Conservation (phyloP, 306 rosid genomes). For the Cicer pinnatifidum region DNA sequence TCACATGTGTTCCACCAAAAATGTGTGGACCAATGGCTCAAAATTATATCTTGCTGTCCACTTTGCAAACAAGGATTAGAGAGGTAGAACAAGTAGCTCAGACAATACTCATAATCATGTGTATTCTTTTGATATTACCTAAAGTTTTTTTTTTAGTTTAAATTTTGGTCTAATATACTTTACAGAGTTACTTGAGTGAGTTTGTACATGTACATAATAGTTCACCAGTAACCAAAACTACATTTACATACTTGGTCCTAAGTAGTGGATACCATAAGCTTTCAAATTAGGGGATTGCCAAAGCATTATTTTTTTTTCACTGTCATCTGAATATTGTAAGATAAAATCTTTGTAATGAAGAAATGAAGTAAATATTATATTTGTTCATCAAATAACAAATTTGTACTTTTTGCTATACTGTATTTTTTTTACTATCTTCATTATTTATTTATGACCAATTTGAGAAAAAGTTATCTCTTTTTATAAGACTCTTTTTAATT, state of each 20-base stretch:
- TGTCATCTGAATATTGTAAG: conserved; percentile 35
- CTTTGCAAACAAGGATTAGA: conserved; percentile 90
- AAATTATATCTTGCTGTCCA: conserved; percentile 82
- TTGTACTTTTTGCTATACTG: background rate
- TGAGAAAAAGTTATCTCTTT: no score
- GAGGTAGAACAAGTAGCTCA: conserved; percentile 46
- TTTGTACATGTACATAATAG: conserved; percentile 58
- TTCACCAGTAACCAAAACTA: conserved; percentile 74
- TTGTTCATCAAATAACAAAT: background rate
- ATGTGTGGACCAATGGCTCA: conserved; percentile 96
- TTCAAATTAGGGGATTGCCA: conserved; percentile 38
- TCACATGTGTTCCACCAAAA: conserved; percentile 79
- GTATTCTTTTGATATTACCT: conserved; percentile 29
- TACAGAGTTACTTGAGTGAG: conserved; percentile 75
- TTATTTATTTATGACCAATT: background rate
- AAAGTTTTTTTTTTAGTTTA: background rate
- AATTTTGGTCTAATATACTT: conserved; percentile 46
- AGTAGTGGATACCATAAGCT: conserved; percentile 28
- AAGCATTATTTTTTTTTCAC: conserved; percentile 24
- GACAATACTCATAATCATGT: background rate
- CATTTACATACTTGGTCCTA: conserved; percentile 34
- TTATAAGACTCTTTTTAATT: no score
- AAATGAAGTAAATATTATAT: conserved; percentile 35
- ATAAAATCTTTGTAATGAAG: conserved; percentile 23
- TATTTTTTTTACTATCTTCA: background rate